Base-by-base conservation (phyloP, 2,329 filamentous ascomycete genomes). In the Alternaria rosae region DNA sequence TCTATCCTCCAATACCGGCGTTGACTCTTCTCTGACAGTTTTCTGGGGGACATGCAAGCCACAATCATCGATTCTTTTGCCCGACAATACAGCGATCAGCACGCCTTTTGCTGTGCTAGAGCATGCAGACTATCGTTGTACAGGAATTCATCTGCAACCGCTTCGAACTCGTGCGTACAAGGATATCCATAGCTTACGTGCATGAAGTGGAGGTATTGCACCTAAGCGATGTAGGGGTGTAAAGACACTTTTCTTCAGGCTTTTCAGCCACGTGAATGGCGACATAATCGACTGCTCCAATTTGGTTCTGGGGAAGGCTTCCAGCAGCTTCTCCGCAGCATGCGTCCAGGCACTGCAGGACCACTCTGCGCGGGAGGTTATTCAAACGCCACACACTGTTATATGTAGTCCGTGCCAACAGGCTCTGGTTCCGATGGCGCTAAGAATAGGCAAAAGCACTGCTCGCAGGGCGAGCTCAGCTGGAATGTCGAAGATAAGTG, bases 401-500 rank as follows among this genome's bases (percentile, higher is more conserved):
- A 45, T 7, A 30, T 17, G n/a, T 28, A 10, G 38, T 23, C 47
- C 10, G 28, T n/a, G 28, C 17, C 5, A 12, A 50, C 26, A 21
- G 32, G 20, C 43, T 50, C 30, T 30, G 38, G 25, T 45, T 5
- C 47, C 54, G 42, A 42, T 13, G 30, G 23, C 30, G 30, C 54
- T 57, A 57, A 48, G 11, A 28, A n/a, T 48, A 57, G 47, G 35
- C 54, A 53, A 57, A 51, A 50, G 44, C n/a, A 32, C 30, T 26
- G 54, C 30, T 41, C 23, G 23, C 23, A 52, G 10, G 4, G 17
- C 4, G 51, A 44, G 50, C 43, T 53, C 13, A 26, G 35, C 23
- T 38, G 42, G 17, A 53, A 25, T 9, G 9, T 21, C 42, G n/a
- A 23, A 30, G 32, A 42, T 25, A 51, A 38, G 15, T 38, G 44